Percentiles rank a stretch among this genome's conserved stretches.
phyloP scores from a whole-genome alignment of 192 early-diverging fungal genomes.

The Dimargaris xerosporica region DNA sequence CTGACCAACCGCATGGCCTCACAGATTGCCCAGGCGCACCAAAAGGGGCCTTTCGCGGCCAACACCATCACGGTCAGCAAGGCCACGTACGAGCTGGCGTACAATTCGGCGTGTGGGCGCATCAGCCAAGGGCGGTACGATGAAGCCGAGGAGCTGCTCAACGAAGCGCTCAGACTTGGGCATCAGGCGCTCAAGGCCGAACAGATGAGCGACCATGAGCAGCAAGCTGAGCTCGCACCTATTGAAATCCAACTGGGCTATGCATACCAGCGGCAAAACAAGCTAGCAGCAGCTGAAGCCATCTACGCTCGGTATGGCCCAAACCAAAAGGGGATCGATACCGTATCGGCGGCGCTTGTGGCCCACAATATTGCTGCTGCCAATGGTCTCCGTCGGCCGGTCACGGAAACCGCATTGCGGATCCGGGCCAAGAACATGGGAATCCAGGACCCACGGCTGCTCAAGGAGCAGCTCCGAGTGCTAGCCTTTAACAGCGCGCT shows the following conservation, averaged over 20 bases:
- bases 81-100: slow-evolving; percentile 9
- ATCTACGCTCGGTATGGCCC: neutral
- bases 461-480: slow-evolving; percentile 4
- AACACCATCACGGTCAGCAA: too few species aligned
- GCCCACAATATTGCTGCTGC: slow-evolving; percentile 1
- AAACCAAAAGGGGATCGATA: neutral
- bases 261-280: slow-evolving; percentile 6
- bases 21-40: neutral
- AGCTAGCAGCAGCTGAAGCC: neutral
- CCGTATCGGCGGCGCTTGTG: neutral
- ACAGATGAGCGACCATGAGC: neutral
- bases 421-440: neutral
- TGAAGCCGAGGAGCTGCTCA: neutral
- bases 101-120: slow-evolving; percentile 3
- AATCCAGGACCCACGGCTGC: neutral
- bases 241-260: slow-evolving; percentile 7
- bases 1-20: slow-evolving; percentile 6
- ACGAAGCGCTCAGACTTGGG: neutral
- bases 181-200: neutral
- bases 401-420: neutral
- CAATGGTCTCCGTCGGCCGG: too few species aligned
- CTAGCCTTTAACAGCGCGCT: slow-evolving; percentile 6
- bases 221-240: neutral
- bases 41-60: neutral
- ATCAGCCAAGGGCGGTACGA: neutral